Conservation (phyloP, 306 rosid genomes). For the Aeschynomene evenia region DNA sequence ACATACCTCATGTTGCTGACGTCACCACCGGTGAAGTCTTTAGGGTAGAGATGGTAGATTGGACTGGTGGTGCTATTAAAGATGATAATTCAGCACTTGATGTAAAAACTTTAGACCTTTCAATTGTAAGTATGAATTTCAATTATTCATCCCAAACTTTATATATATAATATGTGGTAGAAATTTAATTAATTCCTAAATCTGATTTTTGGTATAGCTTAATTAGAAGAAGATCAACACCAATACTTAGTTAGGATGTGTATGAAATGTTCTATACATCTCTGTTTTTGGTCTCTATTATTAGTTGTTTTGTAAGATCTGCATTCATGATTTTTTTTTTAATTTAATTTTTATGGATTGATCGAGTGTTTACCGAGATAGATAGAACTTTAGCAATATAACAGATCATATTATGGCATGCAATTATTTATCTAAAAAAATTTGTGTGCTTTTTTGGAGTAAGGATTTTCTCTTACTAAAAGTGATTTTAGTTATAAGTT, state of each 20-base stretch:
- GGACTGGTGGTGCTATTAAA: conserved; percentile 74
- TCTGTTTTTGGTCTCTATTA: neutral
- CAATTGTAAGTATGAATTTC: conserved; percentile 52
- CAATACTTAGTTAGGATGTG: too few relatives aligned
- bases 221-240: neutral
- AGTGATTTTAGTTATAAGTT: too few relatives aligned
- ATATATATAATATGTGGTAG: too few relatives aligned
- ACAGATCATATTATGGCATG: too few relatives aligned
- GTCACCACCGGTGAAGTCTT: conserved; percentile 45
- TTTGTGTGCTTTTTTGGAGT: too few relatives aligned
- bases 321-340: too few relatives aligned
- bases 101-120: conserved; percentile 57
- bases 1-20: conserved; percentile 42
- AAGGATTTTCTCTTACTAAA: too few relatives aligned
- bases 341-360: too few relatives aligned
- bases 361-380: too few relatives aligned
- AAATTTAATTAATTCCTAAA: neutral
- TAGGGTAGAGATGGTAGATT: conserved; percentile 77
- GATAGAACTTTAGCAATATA: too few relatives aligned
- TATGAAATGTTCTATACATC: neutral
- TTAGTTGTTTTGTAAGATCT: too few relatives aligned
- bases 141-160: neutral
- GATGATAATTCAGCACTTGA: conserved; percentile 69
- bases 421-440: too few relatives aligned
- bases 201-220: neutral